Base-by-base conservation (phyloP, 2,329 filamentous ascomycete species). In the Fusarium sp. region DNA sequence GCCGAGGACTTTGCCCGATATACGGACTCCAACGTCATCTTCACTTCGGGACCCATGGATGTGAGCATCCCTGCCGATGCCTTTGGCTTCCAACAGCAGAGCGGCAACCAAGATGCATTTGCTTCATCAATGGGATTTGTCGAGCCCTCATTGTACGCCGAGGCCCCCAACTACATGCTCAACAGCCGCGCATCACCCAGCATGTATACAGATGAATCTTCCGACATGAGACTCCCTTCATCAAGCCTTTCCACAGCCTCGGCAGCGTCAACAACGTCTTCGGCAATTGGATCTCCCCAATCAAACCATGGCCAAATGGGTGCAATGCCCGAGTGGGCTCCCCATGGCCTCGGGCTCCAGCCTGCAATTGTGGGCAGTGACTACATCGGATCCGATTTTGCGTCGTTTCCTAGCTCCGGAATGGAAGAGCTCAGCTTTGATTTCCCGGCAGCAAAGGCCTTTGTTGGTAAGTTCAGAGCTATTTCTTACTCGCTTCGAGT, bases 271-370 rank as follows among this genome's bases (percentile, higher is more conserved):
- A 90, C 89, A 8, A 85, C 91, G 12, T 93, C 91, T 3, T 93
- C 91, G 14, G 90, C 89, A 61, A 88, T 91, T 70, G 90, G 90
- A 64, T 93, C 91, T 28, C 91, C 91, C 32, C 89, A 90, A 77
- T 91, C 90, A 4, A 87, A 88, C 72, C 87, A 89, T 77, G 87
- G 87, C 63, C 88, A 89, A 74, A 82, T 88, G 72, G 88, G 88
- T 69, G 84, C 85, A 76, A 86, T 89, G 57, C 85, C 90, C 51
- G 89, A 90, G 68, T 93, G 90, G 89, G 81, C 86, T 73, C 82
- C 85, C 26, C 78, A 80, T 58, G 87, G 87, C 60, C 83, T 93
- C 41, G 89, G 87, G 57, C 85, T 92, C 63, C 89, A 88, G 74
- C 91, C 91, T 36, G 84, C 86, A 78, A 92, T 94, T 70, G 89